Evolutionary conservation across 306 rosid species (phyloP).

Genomic region (Acacia melanoxylon): DNA sequence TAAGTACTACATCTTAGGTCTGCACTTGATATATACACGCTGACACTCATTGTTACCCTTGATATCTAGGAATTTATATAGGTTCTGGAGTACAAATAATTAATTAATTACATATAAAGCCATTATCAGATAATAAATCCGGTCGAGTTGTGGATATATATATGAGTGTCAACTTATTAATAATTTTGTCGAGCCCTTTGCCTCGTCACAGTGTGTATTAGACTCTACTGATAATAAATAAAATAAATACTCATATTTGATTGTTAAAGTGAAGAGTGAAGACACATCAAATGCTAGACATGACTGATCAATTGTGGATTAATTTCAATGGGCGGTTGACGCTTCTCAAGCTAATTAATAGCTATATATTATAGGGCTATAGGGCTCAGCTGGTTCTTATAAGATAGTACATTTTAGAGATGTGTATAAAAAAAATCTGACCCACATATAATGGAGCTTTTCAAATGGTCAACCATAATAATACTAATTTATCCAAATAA

Average conservation of each 20-base stretch:
- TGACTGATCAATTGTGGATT: neutral
- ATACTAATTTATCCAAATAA: neutral
- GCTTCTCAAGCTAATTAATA: slow-evolving; percentile 4
- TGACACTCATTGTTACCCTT: neutral
- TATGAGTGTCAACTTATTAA: neutral
- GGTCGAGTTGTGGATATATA: no score
- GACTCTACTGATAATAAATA: neutral
- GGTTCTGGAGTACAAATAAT: neutral
- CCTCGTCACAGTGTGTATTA: neutral
- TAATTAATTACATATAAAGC: neutral
- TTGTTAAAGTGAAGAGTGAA: neutral
- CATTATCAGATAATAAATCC: neutral
- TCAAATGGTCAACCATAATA: neutral
- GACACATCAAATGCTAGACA: neutral
- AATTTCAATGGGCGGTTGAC: neutral
- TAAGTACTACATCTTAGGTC: neutral
- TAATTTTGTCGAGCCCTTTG: neutral
- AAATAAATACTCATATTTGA: neutral
- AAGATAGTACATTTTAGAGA: neutral
- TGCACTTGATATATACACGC: neutral
- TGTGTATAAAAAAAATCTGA: neutral
- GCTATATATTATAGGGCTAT: slow-evolving; percentile 23
- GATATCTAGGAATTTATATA: neutral
- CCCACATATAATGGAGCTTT: neutral
- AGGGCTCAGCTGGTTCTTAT: neutral